Base-by-base conservation (phyloP, 2,329 filamentous ascomycete species). In the Scolecobasidium constrictum region DNA sequence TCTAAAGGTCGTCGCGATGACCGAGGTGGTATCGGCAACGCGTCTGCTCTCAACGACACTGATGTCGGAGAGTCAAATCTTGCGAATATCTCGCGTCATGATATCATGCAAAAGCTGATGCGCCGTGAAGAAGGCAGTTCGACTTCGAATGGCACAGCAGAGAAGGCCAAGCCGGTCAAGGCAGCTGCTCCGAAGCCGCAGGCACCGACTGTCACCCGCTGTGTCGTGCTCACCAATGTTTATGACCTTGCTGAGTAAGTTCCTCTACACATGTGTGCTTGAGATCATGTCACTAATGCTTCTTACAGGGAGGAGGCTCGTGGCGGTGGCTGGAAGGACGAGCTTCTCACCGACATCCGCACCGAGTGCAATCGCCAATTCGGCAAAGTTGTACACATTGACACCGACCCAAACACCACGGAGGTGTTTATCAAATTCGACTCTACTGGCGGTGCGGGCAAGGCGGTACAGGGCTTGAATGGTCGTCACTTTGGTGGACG, bases 341-440 rank as follows among this genome's bases (percentile, higher is more conserved):
- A 95, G 56, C 73, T 98, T 52, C 88, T 95, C 68, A 81, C 87
- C 61, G 92, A 98, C 59, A 85, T 98, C 59, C 83, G 84, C 64
- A 73, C 78, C 56, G 92, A 98, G 71, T 94, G 90, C 61, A 85
- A 94, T 68, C 75, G 79, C 55, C 94, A 92, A 72, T 98, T 96
- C 71, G 92, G 92, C 58, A 85, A 90, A 56, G 90, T 98, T 56
- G 87, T 96, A 63, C 92, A 98, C 77, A 93, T 96, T 66, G 78
- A 87, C 54, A 76, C 94, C 65, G 90, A 96, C 70, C 79, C 84
- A 52, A 93, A 94, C 67, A 92, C 87, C 38, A 92, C 92, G 65
- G 92, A 98, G 61, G 90, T 98, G 55, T 98, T 94, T 65, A 80
- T 98, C 63, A 98, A 98, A 65, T 98, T 98, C 68, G 87, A 94